Conservation (phyloP, 139 green algal genomes). For the Haematococcus lacustris region DNA sequence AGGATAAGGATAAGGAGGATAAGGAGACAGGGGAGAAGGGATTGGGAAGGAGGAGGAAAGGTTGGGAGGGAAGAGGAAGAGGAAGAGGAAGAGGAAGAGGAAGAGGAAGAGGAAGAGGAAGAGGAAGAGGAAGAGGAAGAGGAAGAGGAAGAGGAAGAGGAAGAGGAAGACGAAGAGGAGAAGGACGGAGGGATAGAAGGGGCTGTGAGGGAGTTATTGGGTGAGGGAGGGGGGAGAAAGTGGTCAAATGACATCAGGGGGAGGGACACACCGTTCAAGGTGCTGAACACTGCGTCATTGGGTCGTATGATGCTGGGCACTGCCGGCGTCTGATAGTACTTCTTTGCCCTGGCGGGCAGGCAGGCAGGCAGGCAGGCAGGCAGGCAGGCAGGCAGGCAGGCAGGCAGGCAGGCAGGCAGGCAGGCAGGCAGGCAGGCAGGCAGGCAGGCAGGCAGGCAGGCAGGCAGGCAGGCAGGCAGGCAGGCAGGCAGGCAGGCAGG, state of each 20-base stretch:
- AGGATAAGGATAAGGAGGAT: no score
- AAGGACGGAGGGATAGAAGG: neutral
- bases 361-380: no score
- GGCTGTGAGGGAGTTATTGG: neutral
- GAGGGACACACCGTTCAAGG: conserved; percentile 18
- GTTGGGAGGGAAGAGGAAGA: neutral
- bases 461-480: neutral
- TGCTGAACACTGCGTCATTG: conserved; percentile 22
- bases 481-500: neutral
- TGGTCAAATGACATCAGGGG: neutral
- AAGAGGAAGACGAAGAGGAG: no score
- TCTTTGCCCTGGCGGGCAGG: conserved; percentile 32
- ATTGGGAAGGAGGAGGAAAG: neutral
- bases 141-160: no score
- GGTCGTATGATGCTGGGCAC: conserved; percentile 13
- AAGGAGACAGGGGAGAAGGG: no score
- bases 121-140: no score
- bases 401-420: neutral
- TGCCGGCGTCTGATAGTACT: conserved; percentile 27
- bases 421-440: neutral
- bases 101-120: neutral
- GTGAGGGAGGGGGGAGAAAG: neutral
- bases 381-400: no score
- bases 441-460: neutral
- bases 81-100: neutral